Evolutionary conservation across 2,329 filamentous ascomycete genomes (phyloP).

Genomic region (Venturia oleaginea): DNA sequence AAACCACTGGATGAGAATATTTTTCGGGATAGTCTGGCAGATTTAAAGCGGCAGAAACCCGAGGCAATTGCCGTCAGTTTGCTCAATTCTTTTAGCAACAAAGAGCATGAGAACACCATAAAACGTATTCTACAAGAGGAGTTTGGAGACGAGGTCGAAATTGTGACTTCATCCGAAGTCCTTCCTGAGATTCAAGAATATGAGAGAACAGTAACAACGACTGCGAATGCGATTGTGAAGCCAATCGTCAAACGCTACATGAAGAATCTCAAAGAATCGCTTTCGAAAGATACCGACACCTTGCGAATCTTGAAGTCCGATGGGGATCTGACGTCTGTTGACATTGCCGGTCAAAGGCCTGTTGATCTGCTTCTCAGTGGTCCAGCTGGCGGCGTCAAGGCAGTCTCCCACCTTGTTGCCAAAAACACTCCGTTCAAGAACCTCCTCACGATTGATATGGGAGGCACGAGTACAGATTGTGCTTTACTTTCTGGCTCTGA

Average conservation of each 20-base stretch:
- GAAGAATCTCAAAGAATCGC: constrained; percentile 30
- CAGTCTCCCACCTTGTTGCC: constrained; percentile 38
- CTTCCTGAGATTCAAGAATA: constrained; percentile 41
- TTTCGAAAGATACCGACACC: constrained; percentile 33
- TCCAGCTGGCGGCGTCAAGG: constrained; percentile 42
- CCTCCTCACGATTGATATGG: constrained; percentile 43
- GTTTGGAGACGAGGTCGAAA: constrained; percentile 33
- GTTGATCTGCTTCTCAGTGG: constrained; percentile 44
- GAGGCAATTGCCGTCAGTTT: constrained; percentile 40
- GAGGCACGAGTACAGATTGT: constrained; percentile 42
- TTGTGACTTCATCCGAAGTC: constrained; percentile 39
- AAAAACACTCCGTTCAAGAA: constrained; percentile 39
- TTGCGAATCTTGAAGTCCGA: constrained; percentile 44
- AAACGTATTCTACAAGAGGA: constrained; percentile 33
- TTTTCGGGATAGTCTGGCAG: constrained; percentile 31
- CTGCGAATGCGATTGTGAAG: constrained; percentile 40
- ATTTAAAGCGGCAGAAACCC: constrained; percentile 32
- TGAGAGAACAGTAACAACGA: constrained; percentile 40
- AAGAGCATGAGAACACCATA: constrained; percentile 33
- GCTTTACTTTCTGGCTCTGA: constrained; percentile 36
- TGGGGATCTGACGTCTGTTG: constrained; percentile 38
- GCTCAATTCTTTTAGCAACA: constrained; percentile 40
- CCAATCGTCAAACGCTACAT: constrained; percentile 40
- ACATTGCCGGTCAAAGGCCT: constrained; percentile 36
- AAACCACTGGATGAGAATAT: constrained; percentile 30